These are phyloP conservation scores for Penicillium antarcticum DNA, from an alignment of 495 filamentous ascomycete genomes.

Conservation along the genomic window DNA sequence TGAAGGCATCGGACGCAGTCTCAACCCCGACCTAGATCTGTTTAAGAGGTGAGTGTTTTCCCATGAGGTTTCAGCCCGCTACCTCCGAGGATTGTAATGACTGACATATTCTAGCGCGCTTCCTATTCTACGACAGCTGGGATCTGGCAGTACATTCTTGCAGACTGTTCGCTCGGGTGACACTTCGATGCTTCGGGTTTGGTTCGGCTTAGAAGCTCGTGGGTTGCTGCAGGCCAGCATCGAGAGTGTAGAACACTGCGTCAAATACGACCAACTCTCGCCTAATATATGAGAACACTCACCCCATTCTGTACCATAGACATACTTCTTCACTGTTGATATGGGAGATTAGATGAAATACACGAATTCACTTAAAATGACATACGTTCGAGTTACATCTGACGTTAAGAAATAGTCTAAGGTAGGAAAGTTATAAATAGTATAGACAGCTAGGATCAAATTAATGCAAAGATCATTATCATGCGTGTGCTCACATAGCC, in stretches of 20 bases:
- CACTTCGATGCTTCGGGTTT: constrained; percentile 90
- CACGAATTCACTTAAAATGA: background rate
- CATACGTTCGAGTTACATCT: background rate
- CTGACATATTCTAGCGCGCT: constrained; percentile 58
- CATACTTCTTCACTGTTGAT: background rate
- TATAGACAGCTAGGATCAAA: background rate
- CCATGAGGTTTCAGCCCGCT: background rate
- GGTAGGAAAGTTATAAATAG: background rate
- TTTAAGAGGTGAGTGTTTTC: constrained; percentile 62
- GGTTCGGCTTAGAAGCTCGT: constrained; percentile 87
- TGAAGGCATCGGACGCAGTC: constrained; percentile 85
- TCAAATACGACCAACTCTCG: constrained; percentile 78
- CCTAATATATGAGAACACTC: constrained; percentile 63
- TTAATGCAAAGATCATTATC: constrained; percentile 8
- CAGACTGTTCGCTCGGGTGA: constrained; percentile 61
- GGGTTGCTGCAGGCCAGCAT: constrained; percentile 83
- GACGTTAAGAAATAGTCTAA: background rate
- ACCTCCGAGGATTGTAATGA: background rate
- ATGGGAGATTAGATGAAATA: background rate
- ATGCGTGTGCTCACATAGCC: constrained; percentile 4
- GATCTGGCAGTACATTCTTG: constrained; percentile 56
- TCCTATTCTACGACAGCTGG: constrained; percentile 86
- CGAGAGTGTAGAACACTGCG: constrained; percentile 81
- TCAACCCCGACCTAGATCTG: constrained; percentile 85
- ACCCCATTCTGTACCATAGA: constrained; percentile 8